A percentile compares a stretch with the other conserved stretches of the same genome.
Conservation (phyloP, 2,329 filamentous ascomycete species). For the Xylaria sp. region DNA sequence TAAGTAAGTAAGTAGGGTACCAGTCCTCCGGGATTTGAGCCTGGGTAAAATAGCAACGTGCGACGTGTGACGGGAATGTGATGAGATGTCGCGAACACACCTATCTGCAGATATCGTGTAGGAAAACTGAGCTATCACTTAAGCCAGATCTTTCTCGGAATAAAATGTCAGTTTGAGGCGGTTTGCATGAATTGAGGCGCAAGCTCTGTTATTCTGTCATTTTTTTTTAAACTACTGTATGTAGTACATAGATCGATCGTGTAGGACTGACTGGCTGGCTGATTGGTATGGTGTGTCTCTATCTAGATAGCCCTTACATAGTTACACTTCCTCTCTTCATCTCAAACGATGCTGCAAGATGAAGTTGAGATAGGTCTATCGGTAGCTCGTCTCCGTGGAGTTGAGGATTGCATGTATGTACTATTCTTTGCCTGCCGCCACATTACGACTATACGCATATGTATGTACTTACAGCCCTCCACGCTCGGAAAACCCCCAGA, state of each 20-base stretch:
- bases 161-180: not conserved
- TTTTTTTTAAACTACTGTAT: not conserved
- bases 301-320: not conserved
- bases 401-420: not conserved
- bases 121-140: not conserved
- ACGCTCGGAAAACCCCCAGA: not conserved
- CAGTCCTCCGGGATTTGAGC: not conserved
- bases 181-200: slow-evolving; percentile 6
- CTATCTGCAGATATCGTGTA: not conserved
- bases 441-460: not conserved
- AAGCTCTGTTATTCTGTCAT: not conserved
- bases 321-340: not conserved
- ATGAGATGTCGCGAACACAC: not conserved
- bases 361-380: not conserved
- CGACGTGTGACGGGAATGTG: not conserved
- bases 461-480: not conserved
- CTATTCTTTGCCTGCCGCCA: not conserved
- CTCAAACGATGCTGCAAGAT: not conserved
- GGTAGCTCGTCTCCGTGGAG: not conserved
- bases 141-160: not conserved
- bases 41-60: not conserved
- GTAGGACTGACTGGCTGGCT: not conserved
- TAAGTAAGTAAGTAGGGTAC: not conserved
- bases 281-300: not conserved
- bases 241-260: not conserved